Evolutionary conservation across 2,329 filamentous ascomycete genomes (phyloP).

Genomic region (Trichothecium sympodiale): DNA sequence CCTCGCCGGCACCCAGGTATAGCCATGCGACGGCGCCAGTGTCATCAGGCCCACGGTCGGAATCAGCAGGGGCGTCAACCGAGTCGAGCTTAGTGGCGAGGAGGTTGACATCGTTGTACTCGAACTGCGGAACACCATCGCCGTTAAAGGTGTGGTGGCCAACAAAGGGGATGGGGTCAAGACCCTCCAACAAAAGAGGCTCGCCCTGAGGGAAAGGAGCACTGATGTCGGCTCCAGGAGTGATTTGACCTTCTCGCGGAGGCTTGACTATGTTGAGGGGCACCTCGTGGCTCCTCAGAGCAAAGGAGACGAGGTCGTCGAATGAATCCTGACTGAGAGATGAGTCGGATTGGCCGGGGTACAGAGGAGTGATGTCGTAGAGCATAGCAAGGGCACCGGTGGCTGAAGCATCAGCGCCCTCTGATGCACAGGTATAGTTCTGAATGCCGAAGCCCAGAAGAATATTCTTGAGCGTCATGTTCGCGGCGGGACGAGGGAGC

Average conservation of each 20-base stretch:
- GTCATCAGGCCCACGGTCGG: constrained; percentile 32
- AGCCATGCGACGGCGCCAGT: constrained; percentile 48
- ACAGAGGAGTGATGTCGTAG: constrained; percentile 44
- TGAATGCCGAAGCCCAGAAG: constrained; percentile 54
- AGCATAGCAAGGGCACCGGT: constrained; percentile 48
- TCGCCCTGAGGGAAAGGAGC: constrained; percentile 32
- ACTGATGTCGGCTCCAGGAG: constrained; percentile 31
- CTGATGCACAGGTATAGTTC: constrained; percentile 52
- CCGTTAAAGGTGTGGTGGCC: constrained; percentile 59
- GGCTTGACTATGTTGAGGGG: constrained; percentile 34
- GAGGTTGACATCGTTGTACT: constrained; percentile 32
- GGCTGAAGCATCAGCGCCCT: constrained; percentile 22
- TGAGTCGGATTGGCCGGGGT: constrained; percentile 28
- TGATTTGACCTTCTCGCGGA: constrained; percentile 7
- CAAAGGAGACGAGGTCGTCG: constrained; percentile 24
- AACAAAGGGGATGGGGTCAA: constrained; percentile 29
- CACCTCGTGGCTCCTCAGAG: constrained; percentile 28
- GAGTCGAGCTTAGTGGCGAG: constrained; percentile 36
- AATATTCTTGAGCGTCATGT: constrained; percentile 38
- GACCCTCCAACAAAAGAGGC: constrained; percentile 15
- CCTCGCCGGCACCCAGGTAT: constrained; percentile 29
- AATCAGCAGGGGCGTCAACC: constrained; percentile 38
- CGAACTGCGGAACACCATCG: constrained; percentile 45
- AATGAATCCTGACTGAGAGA: constrained; percentile 29
- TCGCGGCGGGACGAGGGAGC: constrained; percentile 29